These are phyloP conservation scores for Apophysomyces trapeziformis DNA, from an alignment of 371 early-diverging fungal species.

Conservation along the genomic window DNA sequence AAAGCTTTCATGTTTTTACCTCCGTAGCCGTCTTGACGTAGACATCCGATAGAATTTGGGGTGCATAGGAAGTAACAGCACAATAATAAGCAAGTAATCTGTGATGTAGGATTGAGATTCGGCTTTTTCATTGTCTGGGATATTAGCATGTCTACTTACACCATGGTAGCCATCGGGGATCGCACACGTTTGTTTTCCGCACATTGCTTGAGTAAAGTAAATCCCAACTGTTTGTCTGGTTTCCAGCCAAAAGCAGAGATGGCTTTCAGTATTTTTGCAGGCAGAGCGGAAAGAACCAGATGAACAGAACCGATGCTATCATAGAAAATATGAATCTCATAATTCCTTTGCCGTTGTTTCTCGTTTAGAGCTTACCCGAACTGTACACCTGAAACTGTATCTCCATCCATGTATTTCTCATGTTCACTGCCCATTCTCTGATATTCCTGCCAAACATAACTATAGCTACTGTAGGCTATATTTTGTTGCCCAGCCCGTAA, in stretches of 20 bases:
- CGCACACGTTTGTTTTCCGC: constrained; percentile 51
- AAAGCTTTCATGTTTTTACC: constrained; percentile 12
- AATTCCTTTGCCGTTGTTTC: neutral
- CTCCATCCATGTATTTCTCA: constrained; percentile 47
- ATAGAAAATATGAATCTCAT: constrained; percentile 13
- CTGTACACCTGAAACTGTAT: constrained; percentile 53
- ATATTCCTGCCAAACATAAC: constrained; percentile 52
- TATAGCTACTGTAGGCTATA: constrained; percentile 48
- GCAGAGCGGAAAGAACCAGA: constrained; percentile 60
- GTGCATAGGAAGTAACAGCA: constrained; percentile 34
- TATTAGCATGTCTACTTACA: constrained; percentile 28
- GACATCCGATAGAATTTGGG: constrained; percentile 35
- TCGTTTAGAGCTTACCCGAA: constrained; percentile 38
- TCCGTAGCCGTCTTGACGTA: constrained; percentile 56
- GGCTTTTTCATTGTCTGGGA: neutral
- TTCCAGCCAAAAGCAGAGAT: constrained; percentile 61
- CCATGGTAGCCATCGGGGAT: constrained; percentile 60
- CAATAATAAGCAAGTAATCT: constrained; percentile 47
- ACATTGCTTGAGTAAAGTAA: constrained; percentile 56
- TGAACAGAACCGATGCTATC: constrained; percentile 62
- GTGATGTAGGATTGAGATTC: constrained; percentile 3
- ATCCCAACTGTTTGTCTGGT: constrained; percentile 61
- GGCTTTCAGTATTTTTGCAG: constrained; percentile 55
- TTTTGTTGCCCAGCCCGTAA: neutral
- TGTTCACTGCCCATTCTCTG: constrained; percentile 43